Percentiles rank a stretch among this genome's conserved stretches.
Conservation (phyloP, 2,329 filamentous ascomycete species). For the Neofusicoccum kwambonambiense region DNA sequence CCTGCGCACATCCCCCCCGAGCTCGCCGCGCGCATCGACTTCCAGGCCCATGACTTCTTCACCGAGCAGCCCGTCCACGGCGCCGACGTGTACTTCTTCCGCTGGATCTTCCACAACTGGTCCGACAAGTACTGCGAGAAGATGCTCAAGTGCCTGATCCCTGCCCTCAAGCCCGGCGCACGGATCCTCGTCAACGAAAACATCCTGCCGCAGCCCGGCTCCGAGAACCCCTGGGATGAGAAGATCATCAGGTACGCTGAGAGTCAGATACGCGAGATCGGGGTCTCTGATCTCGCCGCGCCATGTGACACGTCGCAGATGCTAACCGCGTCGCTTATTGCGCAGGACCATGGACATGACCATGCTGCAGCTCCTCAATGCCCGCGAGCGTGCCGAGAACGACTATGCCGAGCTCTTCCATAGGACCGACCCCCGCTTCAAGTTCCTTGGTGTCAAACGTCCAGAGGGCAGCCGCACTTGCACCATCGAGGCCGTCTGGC, state of each 20-base stretch:
- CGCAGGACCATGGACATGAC: constrained; percentile 20
- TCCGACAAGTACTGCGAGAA: constrained; percentile 36
- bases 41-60: constrained; percentile 31
- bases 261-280: constrained; percentile 3
- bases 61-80: constrained; percentile 26
- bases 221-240: constrained; percentile 20
- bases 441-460: constrained; percentile 13
- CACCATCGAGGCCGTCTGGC: constrained; percentile 18
- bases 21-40: constrained; percentile 20
- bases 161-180: constrained; percentile 20
- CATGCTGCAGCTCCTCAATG: constrained; percentile 19
- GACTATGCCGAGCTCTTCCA: constrained; percentile 19
- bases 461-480: constrained; percentile 16
- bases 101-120: constrained; percentile 44
- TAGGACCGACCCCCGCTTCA: constrained; percentile 20
- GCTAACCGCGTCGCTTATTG: background rate
- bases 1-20: constrained; percentile 19
- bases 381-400: constrained; percentile 17
- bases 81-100: constrained; percentile 38
- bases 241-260: constrained; percentile 18
- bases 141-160: constrained; percentile 26
- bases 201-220: constrained; percentile 28
- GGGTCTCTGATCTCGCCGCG: background rate
- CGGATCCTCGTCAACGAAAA: constrained; percentile 23
- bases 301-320: background rate